Base-by-base conservation (phyloP, 2,329 filamentous ascomycete species). In the Didymella arachidicola region DNA sequence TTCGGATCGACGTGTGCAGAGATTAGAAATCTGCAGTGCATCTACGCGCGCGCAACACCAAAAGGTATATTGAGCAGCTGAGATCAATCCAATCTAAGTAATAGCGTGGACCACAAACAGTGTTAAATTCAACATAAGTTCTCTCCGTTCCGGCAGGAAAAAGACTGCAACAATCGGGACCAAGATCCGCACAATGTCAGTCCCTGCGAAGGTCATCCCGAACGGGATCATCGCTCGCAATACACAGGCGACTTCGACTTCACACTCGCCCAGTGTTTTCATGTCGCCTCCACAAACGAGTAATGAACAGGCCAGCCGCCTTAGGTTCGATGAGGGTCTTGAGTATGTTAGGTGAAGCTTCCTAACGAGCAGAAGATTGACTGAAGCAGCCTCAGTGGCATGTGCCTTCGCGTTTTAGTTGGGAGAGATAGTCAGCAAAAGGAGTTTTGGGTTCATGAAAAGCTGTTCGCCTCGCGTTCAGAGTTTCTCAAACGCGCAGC, bases 41-140 rank as follows among this genome's bases (percentile, higher is more conserved):
- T 19, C 11, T 51, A 52, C 18, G 49, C 39, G 49, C 39, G 49
- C 39, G 49, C 39, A 27, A 44, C 39, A 27, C n/a, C 18, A 27
- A 27, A 44, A 36, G 19, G 22, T n/a, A 14, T 18, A 22, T 36
- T 14, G 19, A 29, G 25, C 4, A 18, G 18, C 6, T 25, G 25
- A 44, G 11, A 2, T 1, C 22, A 5, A 18, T 6, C 3, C 29
- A 7, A 7, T 4, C 12, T 26, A 3, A n/a, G 1, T 44, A 3
- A 27, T 22, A 44, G 25, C 7, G 25, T 8, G 11, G 25, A n/a
- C 2, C 5, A 44, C 3, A 16, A 10, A 16, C 11, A 22, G 2
- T 22, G 22, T 12, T 39, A 25, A 41, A 25, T 25, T 25, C 25
- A 18, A 44, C 18, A n/a, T 7, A 19, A 10, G 5, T n/a, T 7